Base-by-base conservation (phyloP, 805 yeast species). In the Cyberlindnera saturnus region DNA sequence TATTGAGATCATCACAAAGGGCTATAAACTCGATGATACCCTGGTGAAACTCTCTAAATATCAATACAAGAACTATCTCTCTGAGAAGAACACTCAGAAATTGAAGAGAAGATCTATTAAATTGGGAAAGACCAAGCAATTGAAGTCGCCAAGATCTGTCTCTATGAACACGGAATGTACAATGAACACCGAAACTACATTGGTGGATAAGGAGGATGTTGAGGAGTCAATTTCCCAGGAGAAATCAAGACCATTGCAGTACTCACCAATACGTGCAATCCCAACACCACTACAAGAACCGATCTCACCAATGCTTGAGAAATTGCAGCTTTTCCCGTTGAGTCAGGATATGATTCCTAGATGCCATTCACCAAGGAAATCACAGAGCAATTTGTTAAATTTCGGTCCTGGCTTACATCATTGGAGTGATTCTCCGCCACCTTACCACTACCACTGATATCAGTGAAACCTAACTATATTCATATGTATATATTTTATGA, bases 291-390 rank as follows among this genome's bases (percentile, higher is more conserved):
- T 41, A 4, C 28, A 23, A 23, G 28, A 23, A 23, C 39, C 47
- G 28, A 39, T 42, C 4, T 46, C 52, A 4, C 41, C 48, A 18
- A 32, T 51, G 20, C 38, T 50, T 6, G 57, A 52, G 41, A 52
- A 53, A 36, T 23, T 36, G 8, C 38, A 36, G 11, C 29, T 36
- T 14, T 26, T 36, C 11, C 38, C 23, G 13, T 36, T 23, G 32
- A 15, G 32, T 8, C 32, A 23, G 18, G n/a, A 33, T 17, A 15
- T 17, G 18, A 16, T 38, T 17, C 43, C 46, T 3, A 39, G 54
- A 18, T 36, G 49, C 1, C 50, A 43, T 18, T 56, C 60, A 9
- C 60, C 61, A 34, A 43, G 53, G 32, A 55, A 57, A 35, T 57
- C 61, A 2, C 59, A 56, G 37, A 48, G 51, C 26, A 49, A 54